Base-by-base conservation (phyloP, 2,329 filamentous ascomycete genomes). In the Penicillium crustosum region DNA sequence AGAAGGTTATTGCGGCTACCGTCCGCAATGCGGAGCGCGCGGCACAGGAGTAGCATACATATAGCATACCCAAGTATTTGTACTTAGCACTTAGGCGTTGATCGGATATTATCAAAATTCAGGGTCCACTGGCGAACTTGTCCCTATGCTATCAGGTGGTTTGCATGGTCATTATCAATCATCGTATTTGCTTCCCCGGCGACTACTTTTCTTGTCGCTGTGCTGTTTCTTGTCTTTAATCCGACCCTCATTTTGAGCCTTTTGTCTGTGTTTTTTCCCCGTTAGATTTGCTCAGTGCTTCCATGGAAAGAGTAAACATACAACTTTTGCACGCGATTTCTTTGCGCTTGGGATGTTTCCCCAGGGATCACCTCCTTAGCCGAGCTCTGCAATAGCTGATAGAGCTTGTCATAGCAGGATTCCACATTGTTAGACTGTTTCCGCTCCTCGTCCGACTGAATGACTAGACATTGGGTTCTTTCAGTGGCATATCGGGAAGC, bases 391-490 rank as follows among this genome's bases (percentile, higher is more conserved):
- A 88, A 77, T 55, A 86, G 66, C 53, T 82, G 76, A 60, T 83
- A 77, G 59, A 88, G 77, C 67, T 84, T 85, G 48, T 78, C 75
- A 67, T 82, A 86, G 70, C 86, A 88, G 29, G 78, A 76, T 45
- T 83, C 79, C 50, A 84, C 81, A 66, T 88, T 88, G 58, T 81
- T 80, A 44, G 74, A 77, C 67, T 86, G 85, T 69, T 86, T 86
- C 39, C 86, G 81, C 60, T 81, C 84, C 58, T 86, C 83, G 65
- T 88, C 85, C 42, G 83, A 82, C 63, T 88, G 85, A 61, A 88
- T 85, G 53, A 88, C 78, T 25, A 88, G 71, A 57, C 78, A 74
- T 61, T 82, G 74, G 15, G 81, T 80, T 54, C 81, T 80, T 29
- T 78, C 73, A 23, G 85, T 81, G 59, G 80, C 76, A 70, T 85